Conservation (phyloP, 257 asterid genomes). For the Gentiana macrophylla region DNA sequence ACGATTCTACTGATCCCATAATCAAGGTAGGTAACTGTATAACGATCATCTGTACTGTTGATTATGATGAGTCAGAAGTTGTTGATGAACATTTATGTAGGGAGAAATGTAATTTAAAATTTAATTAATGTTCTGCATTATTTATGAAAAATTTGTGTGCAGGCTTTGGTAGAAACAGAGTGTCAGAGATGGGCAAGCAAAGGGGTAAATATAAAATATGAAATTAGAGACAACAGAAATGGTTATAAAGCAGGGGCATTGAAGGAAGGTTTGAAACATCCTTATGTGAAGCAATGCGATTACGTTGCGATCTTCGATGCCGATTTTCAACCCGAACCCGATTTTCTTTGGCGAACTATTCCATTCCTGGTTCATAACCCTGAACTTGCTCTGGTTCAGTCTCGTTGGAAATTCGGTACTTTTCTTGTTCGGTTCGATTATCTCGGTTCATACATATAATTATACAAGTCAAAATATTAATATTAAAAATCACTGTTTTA, state of each 20-base stretch:
- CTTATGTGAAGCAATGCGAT: constrained; percentile 75
- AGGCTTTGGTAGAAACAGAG: constrained; percentile 80
- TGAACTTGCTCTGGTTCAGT: constrained; percentile 75
- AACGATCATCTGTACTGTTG: too few species aligned
- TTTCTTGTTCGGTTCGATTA: too few species aligned
- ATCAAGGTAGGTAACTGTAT: constrained; percentile 28
- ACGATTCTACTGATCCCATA: constrained; percentile 65
- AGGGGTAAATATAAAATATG: constrained; percentile 86
- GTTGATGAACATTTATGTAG: constrained; percentile 5
- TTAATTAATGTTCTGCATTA: too few species aligned
- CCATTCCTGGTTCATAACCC: constrained; percentile 78
- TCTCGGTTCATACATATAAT: too few species aligned
- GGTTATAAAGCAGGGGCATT: constrained; percentile 98
- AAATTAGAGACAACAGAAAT: constrained; percentile 72
- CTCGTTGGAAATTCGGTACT: constrained; percentile 92
- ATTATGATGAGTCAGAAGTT: not conserved
- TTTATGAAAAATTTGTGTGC: not conserved
- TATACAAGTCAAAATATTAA: too few species aligned
- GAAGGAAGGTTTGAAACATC: constrained; percentile 61
- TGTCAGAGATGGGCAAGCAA: constrained; percentile 93
- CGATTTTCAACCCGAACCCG: constrained; percentile 94
- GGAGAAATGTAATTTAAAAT: too few species aligned
- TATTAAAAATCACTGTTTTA: too few species aligned
- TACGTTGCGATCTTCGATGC: constrained; percentile 86
- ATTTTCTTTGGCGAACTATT: constrained; percentile 69